Conservation (phyloP, 495 filamentous ascomycete species). For the Hyaloscypha variabilis region DNA sequence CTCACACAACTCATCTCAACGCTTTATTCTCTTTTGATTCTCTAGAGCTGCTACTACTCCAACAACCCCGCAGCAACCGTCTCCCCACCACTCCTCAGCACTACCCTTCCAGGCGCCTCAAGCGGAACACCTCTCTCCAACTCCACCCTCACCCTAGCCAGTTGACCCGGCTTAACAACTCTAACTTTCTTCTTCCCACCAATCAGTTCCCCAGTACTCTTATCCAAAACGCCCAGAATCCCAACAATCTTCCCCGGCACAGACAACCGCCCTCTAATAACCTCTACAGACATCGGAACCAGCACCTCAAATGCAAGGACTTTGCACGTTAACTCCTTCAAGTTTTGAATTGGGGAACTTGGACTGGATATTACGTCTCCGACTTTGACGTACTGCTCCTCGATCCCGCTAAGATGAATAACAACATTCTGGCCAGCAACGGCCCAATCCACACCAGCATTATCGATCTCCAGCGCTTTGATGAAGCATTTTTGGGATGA, state of each 20-base stretch:
- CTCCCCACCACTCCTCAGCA: constrained; percentile 77
- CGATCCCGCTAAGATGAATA: constrained; percentile 83
- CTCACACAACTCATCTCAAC: too few relatives aligned
- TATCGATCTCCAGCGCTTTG: constrained; percentile 76
- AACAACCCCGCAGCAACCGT: constrained; percentile 87
- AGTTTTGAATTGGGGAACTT: constrained; percentile 66
- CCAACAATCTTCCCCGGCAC: constrained; percentile 71
- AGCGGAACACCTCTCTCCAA: constrained; percentile 76
- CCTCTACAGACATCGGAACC: constrained; percentile 84
- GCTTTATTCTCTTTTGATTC: too few relatives aligned
- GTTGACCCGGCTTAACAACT: constrained; percentile 70
- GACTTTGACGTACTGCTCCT: constrained; percentile 73
- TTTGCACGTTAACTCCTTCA: constrained; percentile 76
- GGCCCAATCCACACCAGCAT: constrained; percentile 76
- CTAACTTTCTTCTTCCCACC: constrained; percentile 76
- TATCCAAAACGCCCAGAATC: constrained; percentile 75
- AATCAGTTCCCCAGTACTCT: constrained; percentile 56
- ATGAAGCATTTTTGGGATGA: constrained; percentile 76
- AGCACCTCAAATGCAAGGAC: constrained; percentile 87
- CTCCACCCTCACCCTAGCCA: constrained; percentile 71
- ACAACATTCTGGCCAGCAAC: constrained; percentile 92
- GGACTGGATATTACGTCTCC: constrained; percentile 84
- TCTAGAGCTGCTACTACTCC: too few relatives aligned
- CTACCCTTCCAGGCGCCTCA: constrained; percentile 74
- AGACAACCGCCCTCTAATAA: constrained; percentile 84